Percentiles rank a stretch among this genome's conserved stretches.
These are phyloP conservation scores for Pleurostoma richardsiae DNA, from an alignment of 2,329 filamentous ascomycete species.

Conservation along the genomic window DNA sequence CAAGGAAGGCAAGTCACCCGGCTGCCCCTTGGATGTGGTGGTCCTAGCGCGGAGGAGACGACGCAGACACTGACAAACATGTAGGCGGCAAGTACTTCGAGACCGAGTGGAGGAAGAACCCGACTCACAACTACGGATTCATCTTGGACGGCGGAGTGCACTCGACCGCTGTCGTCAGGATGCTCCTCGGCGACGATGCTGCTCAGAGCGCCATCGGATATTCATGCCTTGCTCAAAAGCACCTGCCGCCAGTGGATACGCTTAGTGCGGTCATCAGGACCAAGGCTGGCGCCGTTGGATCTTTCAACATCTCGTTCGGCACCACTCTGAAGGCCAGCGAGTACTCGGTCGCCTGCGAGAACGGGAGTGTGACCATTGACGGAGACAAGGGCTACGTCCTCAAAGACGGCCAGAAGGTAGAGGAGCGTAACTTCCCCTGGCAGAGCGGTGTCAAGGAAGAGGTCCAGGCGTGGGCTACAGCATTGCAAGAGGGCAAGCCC, in stretches of 20 bases:
- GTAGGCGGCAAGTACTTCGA: constrained; percentile 34
- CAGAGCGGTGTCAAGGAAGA: constrained; percentile 51
- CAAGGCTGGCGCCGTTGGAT: constrained; percentile 48
- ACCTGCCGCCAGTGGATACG: constrained; percentile 61
- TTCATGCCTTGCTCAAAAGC: constrained; percentile 42
- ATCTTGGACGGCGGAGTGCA: constrained; percentile 70
- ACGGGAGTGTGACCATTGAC: constrained; percentile 48
- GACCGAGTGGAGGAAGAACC: constrained; percentile 57
- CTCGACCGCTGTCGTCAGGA: constrained; percentile 54
- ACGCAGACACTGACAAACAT: no score
- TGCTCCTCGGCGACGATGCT: constrained; percentile 46
- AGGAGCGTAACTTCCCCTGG: constrained; percentile 12
- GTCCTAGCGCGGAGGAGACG: no score
- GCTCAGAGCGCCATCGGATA: constrained; percentile 43
- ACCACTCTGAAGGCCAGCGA: constrained; percentile 47
- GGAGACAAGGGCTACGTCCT: constrained; percentile 23
- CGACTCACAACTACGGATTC: constrained; percentile 67
- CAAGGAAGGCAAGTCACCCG: no score
- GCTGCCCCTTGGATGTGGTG: no score
- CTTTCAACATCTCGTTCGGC: constrained; percentile 52
- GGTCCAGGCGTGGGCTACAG: constrained; percentile 55
- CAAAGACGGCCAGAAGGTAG: constrained; percentile 13
- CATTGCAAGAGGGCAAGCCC: constrained; percentile 37
- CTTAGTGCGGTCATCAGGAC: constrained; percentile 53
- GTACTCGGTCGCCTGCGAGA: constrained; percentile 53